Conservation (phyloP, 139 green algal genomes). For the Haematococcus sp. region DNA sequence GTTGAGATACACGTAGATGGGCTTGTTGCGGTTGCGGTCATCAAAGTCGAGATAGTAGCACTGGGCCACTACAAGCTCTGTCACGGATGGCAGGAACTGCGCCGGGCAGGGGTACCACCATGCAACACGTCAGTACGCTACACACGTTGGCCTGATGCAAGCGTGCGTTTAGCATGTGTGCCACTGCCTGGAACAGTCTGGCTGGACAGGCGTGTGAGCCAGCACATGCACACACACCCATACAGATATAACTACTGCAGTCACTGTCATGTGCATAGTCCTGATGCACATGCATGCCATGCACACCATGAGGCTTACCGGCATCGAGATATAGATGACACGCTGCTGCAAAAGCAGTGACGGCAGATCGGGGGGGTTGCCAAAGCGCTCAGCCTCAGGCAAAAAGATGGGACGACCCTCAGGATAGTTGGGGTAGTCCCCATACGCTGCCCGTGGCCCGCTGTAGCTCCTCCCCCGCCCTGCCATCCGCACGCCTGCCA, state of each 20-base stretch:
- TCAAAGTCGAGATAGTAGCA: constrained; percentile 82
- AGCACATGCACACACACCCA: too few relatives aligned
- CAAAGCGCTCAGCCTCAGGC: constrained; percentile 58
- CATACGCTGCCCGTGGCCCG: constrained; percentile 38
- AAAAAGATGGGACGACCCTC: constrained; percentile 58
- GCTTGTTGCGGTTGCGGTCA: constrained; percentile 70
- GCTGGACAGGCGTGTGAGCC: too few relatives aligned
- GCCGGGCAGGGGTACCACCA: background rate
- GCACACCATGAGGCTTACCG: constrained; percentile 31
- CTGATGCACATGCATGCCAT: background rate
- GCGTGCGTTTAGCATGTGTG: background rate
- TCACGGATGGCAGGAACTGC: constrained; percentile 81
- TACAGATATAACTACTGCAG: too few relatives aligned
- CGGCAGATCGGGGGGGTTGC: constrained; percentile 73
- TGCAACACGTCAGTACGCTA: background rate
- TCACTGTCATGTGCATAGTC: too few relatives aligned
- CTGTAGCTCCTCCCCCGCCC: constrained; percentile 21
- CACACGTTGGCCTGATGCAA: too few relatives aligned
- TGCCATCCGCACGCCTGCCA: constrained; percentile 24
- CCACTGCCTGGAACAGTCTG: background rate
- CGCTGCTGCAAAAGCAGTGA: constrained; percentile 81
- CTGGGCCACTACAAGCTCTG: constrained; percentile 84
- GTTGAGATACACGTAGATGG: constrained; percentile 90
- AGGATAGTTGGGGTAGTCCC: constrained; percentile 52
- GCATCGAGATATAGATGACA: constrained; percentile 88